These are phyloP conservation scores for Warburgia ugandensis DNA, from an alignment of 164 flowering plant species.

Conservation along the genomic window DNA sequence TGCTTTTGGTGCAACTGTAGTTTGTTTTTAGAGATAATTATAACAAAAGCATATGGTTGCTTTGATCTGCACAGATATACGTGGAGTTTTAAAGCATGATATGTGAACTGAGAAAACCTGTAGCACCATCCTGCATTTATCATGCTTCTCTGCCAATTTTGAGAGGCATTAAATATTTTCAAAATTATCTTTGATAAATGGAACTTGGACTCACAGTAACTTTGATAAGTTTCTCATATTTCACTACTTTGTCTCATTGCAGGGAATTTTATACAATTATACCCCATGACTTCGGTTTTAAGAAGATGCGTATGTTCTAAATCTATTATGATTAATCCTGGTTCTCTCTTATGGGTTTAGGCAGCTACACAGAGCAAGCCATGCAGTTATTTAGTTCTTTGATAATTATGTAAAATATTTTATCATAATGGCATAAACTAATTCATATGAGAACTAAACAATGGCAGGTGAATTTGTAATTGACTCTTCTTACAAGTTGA, in stretches of 20 bases:
- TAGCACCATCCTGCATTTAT: no score
- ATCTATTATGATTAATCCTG: conserved; percentile 8
- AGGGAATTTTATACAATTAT: conserved; percentile 91
- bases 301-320: conserved; percentile 67
- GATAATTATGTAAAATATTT: background rate
- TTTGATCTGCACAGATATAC: no score
- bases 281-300: conserved; percentile 93
- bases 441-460: conserved; percentile 4
- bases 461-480: conserved; percentile 82
- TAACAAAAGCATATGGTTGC: no score
- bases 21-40: no score
- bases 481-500: conserved; percentile 74
- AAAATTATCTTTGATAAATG: background rate
- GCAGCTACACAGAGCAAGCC: background rate
- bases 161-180: no score
- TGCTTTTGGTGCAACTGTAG: no score
- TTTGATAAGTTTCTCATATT: background rate
- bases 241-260: conserved; percentile 17
- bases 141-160: no score
- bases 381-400: background rate
- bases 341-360: background rate
- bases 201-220: background rate
- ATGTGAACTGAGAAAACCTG: no score
- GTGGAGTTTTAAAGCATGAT: no score
- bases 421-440: background rate